These are phyloP conservation scores for Penicillium occitanis DNA, from an alignment of 2,329 filamentous ascomycete species.

Conservation along the genomic window DNA sequence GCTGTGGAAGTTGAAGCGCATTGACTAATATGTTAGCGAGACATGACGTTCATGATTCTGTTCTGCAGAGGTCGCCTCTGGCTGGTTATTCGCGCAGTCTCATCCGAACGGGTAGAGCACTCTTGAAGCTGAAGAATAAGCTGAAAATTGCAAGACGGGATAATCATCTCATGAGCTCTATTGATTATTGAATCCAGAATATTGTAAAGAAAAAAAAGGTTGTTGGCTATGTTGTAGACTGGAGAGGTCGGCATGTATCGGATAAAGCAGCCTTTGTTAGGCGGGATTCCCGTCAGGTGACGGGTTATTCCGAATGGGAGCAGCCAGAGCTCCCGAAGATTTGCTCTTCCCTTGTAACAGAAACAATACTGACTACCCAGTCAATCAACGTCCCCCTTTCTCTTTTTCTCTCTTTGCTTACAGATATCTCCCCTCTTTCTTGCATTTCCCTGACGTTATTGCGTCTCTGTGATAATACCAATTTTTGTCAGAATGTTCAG, in stretches of 20 bases:
- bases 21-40: background rate
- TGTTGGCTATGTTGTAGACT: background rate
- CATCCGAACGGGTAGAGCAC: background rate
- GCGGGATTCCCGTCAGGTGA: conserved; percentile 20
- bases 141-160: background rate
- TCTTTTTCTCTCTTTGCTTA: background rate
- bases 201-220: background rate
- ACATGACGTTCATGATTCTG: background rate
- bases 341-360: conserved; percentile 11
- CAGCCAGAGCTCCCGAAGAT: conserved; percentile 13
- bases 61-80: background rate
- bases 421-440: conserved; percentile 7
- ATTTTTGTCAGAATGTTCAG: conserved; percentile 67
- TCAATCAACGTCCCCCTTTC: background rate
- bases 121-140: background rate
- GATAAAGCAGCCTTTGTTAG: conserved; percentile 13
- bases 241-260: conserved; percentile 16
- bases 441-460: conserved; percentile 1
- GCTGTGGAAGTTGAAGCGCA: conserved; percentile 44
- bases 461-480: conserved; percentile 6
- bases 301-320: conserved; percentile 21
- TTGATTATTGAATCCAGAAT: background rate
- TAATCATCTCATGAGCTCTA: background rate
- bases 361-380: background rate
- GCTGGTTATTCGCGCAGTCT: background rate